Base-by-base conservation (phyloP, 2,329 filamentous ascomycete genomes). In the Exophiala sp. region DNA sequence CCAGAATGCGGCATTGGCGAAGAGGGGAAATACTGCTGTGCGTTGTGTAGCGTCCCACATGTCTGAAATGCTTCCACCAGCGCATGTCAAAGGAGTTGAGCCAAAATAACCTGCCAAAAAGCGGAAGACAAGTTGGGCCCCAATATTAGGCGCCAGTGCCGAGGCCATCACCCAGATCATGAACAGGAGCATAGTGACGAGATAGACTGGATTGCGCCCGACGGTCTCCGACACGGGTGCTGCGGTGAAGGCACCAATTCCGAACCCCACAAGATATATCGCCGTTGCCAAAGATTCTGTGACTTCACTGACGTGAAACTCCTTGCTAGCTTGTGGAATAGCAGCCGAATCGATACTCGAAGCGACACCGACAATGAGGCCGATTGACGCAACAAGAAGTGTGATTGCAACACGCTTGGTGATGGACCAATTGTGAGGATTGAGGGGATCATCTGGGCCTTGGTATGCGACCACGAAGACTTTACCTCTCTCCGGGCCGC, bases 101-200 rank as follows among this genome's bases (percentile, higher is more conserved):
- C 75, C 69, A 5, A 74, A 74, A 0, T 81, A 77, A 0, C 78
- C 77, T 1, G 77, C 72, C 4, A 80, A 61, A 55, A 77, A 79
- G 2, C 78, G 72, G 51, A 77, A 79, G 0, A 69, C 68, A 3
- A 79, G 63, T 46, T 78, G 75, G 2, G 73, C 72, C 0, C 65
- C 69, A 49, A 79, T 72, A n/a, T 72, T 78, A 2, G 72, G 72
- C 1, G 75, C 65, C 12, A 79, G 60, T 1, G 70, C 78, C 0
- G 72, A 70, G 0, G 71, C 77, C 61, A 78, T 70, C 35, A 78
- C 68, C 52, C 76, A 81, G 41, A 77, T 66, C 64, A 78, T 73
- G 52, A 75, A 80, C 16, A 74, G 63, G 10, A 67, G 67, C 12
- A 78, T 64, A 0, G 78, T 75, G 12, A 68, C 62, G 2, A 78